Evolutionary conservation across 352 stramenopile species (phyloP), one percentile per base, ranked within the genome.

Genomic region (Pythium insidiosum): DNA sequence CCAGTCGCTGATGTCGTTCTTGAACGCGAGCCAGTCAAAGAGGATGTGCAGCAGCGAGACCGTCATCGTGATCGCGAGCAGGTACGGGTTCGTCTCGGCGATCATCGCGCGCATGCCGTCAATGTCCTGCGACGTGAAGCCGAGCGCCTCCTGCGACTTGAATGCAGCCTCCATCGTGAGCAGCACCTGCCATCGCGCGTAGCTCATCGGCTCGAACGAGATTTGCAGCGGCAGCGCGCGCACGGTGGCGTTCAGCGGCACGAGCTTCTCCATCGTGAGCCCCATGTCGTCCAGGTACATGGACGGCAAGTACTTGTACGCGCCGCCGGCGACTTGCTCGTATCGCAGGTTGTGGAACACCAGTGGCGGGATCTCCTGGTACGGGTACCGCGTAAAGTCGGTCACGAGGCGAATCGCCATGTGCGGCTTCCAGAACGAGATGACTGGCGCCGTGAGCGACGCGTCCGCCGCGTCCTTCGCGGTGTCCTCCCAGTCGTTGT

Each of bases 1-100:
- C 96, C 96, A 99, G 62, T 98, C 98, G 15, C 78, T 77, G 38
- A 99, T 96, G 66, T 99, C 96, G 47, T 90, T 97, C 48, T 97
- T 97, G 69, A 99, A 98, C 23, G 95, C 97, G 21, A 99, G 64
- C 73, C 97, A 98, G 66, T 99, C 94, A 57, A 99, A 98, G 15
- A 99, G 64, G 21, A 98, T 84, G 72, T 99, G 96, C 28, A 98
- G 68, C 38, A 96, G 63, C n/a, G 90, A 97, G 19, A 97, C 95
- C 23, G 97, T 66, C 49, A 98, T 87, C 4, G 95, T 98, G 1
- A 98, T 76, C 0, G 66, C 81, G 16, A 99, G 73, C 40, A 99
- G 60, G 23, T 95, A 89, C 7, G 96, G 84, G 59, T 98, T 97
- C 16, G 95, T 98, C 46, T 99, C 95, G 7, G 72, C 71, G 47